Percentiles rank a stretch among this genome's conserved stretches.
phyloP scores from a whole-genome alignment of 2,329 filamentous ascomycete species.

The Emmonsiellopsis sp. region DNA sequence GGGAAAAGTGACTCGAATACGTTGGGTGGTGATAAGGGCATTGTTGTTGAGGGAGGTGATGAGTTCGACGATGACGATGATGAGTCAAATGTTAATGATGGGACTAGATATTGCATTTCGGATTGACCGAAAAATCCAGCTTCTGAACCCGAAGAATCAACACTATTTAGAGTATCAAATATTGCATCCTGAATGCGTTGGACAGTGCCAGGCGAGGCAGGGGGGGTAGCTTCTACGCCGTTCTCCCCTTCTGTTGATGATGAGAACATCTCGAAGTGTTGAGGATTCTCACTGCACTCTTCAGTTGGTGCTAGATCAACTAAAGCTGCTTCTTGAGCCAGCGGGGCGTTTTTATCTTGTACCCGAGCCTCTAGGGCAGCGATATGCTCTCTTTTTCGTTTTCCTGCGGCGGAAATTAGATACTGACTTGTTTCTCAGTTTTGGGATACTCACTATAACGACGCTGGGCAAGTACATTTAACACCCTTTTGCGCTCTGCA shows the following conservation, averaged over 20 bases:
- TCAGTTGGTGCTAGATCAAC: background rate
- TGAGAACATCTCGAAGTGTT: background rate
- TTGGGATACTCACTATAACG: conserved; percentile 36
- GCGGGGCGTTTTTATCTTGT: background rate
- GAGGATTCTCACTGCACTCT: background rate
- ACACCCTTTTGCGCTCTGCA: conserved; percentile 42
- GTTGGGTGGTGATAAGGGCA: background rate
- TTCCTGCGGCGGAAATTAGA: conserved; percentile 7
- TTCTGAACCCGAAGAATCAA: background rate
- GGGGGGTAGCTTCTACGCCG: background rate
- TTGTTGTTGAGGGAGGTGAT: background rate
- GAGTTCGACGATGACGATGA: background rate
- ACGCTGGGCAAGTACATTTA: conserved; percentile 46
- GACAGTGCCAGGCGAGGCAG: background rate
- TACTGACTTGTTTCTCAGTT: background rate
- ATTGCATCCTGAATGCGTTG: conserved; percentile 1
- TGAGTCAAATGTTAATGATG: background rate
- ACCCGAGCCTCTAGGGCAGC: conserved; percentile 16
- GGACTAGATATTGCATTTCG: background rate
- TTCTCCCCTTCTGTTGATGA: background rate
- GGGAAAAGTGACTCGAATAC: background rate
- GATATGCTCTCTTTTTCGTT: conserved; percentile 19
- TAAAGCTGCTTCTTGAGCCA: background rate
- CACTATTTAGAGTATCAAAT: background rate
- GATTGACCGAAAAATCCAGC: conserved; percentile 1